These are phyloP conservation scores for Ceratobasidium sp. DNA, from an alignment of 1,284 basidiomycete genomes.

Conservation along the genomic window DNA sequence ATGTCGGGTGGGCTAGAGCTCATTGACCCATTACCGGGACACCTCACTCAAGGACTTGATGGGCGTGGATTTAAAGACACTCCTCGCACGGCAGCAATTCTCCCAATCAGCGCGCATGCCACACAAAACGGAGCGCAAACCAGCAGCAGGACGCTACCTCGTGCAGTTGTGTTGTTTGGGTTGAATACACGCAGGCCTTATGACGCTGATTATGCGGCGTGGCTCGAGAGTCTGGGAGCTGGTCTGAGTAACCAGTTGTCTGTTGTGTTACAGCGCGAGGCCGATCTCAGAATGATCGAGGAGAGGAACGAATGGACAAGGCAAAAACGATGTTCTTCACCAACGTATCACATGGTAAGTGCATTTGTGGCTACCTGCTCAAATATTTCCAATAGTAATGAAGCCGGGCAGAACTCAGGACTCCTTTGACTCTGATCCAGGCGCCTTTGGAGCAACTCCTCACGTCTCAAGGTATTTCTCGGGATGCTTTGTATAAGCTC, in stretches of 20 bases:
- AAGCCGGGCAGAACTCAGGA: constrained; percentile 43
- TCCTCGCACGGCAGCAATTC: constrained; percentile 7
- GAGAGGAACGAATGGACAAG: constrained; percentile 46
- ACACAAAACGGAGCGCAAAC: neutral
- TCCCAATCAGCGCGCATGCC: constrained; percentile 2
- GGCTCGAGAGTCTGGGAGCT: constrained; percentile 6
- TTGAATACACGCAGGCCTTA: constrained; percentile 39
- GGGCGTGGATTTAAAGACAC: constrained; percentile 17
- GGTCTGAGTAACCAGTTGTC: constrained; percentile 10
- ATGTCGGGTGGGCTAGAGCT: constrained; percentile 10
- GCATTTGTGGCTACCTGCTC: neutral
- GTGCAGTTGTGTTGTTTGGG: constrained; percentile 36
- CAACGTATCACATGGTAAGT: constrained; percentile 46
- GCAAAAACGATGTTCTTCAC: constrained; percentile 49
- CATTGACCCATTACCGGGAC: constrained; percentile 4
- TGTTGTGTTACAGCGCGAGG: constrained; percentile 22
- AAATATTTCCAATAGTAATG: neutral
- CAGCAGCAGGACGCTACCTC: neutral
- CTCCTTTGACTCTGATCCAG: constrained; percentile 48
- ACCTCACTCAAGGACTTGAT: constrained; percentile 6
- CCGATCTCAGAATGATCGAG: constrained; percentile 6
- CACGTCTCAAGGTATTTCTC: constrained; percentile 32
- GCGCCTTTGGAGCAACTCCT: constrained; percentile 46
- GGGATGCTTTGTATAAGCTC: constrained; percentile 42
- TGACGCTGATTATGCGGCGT: constrained; percentile 34